Evolutionary conservation across 306 rosid genomes (phyloP), one percentile per base, ranked within the genome.

Genomic region (Gillenia trifoliata): DNA sequence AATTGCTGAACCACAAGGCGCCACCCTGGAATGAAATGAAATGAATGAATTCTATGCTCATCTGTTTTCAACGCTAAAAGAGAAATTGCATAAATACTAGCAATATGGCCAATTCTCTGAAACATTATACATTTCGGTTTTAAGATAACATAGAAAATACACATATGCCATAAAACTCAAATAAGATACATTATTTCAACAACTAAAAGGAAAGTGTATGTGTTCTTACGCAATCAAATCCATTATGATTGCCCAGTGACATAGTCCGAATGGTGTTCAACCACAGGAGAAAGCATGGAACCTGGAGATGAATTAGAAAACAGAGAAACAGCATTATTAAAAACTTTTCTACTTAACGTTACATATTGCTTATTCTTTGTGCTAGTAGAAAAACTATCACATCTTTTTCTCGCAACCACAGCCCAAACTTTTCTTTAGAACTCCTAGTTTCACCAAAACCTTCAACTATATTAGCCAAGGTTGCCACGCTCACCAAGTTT

Each of bases 251-350:
- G 78, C 85, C 78, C 82, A 91, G 75, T 45, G 98, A 91, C 98
- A 94, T 94, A 84, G 84, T 90, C 83, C 98, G 85, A 66, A 94
- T 81, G 74, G 85, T 86, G 78, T 69, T 49, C 93, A 94, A 85
- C 98, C 92, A 90, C 86, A 90, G 60, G 80, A 94, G 67, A 81
- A 94, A 94, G 84, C 97, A 91, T 12, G 98, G 98, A 76, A 87
- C 54, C 97, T 94, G 93, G 74, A 83, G 31, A 77, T 43, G 76
- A 64, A 76, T 83, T 45, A 22, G 54, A 76, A 62, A 68, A 71
- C 28, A 75, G 55, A 66, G 36, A 20, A 81, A 25, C 45, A 55
- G 36, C 38, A 30, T 28, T 28, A 75, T 64, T 64, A n/a, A 57
- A 73, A 81, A 66, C 49, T 11, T 17, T 75, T 41, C 70, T 47